phyloP scores from a whole-genome alignment of 148 eudicot genomes.

The Oxyria digyna region DNA sequence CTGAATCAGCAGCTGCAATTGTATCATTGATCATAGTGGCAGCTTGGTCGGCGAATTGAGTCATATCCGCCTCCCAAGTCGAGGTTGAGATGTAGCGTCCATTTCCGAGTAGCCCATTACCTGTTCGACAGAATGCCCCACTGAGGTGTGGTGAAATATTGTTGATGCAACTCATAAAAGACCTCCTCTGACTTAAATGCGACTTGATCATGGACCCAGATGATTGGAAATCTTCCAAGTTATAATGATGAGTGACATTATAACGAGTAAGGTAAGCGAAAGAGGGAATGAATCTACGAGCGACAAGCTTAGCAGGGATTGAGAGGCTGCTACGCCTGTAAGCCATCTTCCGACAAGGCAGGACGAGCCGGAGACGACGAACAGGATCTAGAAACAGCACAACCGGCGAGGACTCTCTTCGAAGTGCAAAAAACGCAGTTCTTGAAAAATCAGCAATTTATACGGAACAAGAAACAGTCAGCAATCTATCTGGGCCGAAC shows the following conservation, averaged over 20 bases:
- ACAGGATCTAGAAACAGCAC: too few species aligned
- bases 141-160: slow-evolving; percentile 13
- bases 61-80: slow-evolving; percentile 28
- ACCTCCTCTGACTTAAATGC: slow-evolving; percentile 21
- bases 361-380: too few species aligned
- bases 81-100: slow-evolving; percentile 51
- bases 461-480: too few species aligned
- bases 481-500: too few species aligned
- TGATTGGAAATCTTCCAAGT: background rate
- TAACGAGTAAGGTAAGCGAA: slow-evolving; percentile 31
- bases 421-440: too few species aligned
- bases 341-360: slow-evolving; percentile 29
- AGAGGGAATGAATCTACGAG: slow-evolving; percentile 33
- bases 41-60: slow-evolving; percentile 31
- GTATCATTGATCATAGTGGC: slow-evolving; percentile 35
- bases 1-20: slow-evolving; percentile 4
- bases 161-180: slow-evolving; percentile 19
- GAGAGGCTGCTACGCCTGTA: slow-evolving; percentile 56
- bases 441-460: too few species aligned
- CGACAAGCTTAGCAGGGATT: slow-evolving; percentile 36
- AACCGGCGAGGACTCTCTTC: too few species aligned
- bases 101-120: slow-evolving; percentile 10
- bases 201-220: slow-evolving; percentile 5
- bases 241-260: slow-evolving; percentile 13
- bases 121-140: slow-evolving; percentile 6